Percentiles rank a stretch among this genome's conserved stretches.
Conservation (phyloP, 2,329 filamentous ascomycete species). For the Exophiala sp. region DNA sequence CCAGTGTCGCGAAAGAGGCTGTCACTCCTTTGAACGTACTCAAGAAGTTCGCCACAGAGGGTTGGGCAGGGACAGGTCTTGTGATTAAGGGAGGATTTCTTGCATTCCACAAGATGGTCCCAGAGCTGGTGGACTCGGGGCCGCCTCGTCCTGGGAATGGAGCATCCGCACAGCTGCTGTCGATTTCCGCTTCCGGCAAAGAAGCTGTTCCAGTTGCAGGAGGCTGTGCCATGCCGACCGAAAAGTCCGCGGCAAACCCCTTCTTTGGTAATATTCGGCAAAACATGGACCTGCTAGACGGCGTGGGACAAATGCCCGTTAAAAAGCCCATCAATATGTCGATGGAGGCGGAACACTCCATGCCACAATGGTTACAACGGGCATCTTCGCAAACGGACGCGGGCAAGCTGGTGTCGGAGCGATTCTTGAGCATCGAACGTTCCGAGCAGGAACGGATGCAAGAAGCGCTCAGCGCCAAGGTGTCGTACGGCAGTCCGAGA, state of each 20-base stretch:
- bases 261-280: slow-evolving; percentile 97
- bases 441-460: slow-evolving; percentile 90
- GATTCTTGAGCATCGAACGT: slow-evolving; percentile 77
- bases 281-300: slow-evolving; percentile 89
- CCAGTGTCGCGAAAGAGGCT: slow-evolving; percentile 73
- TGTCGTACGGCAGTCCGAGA: slow-evolving; percentile 48
- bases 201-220: slow-evolving; percentile 74
- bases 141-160: slow-evolving; percentile 34
- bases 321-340: slow-evolving; percentile 53
- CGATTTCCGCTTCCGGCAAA: slow-evolving; percentile 47
- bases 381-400: slow-evolving; percentile 63
- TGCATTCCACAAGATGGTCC: slow-evolving; percentile 62
- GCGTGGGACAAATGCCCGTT: slow-evolving; percentile 72
- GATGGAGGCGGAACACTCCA: slow-evolving; percentile 42
- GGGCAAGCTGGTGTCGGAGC: slow-evolving; percentile 73
- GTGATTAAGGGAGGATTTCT: slow-evolving; percentile 79
- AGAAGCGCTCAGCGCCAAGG: slow-evolving; percentile 61
- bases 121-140: slow-evolving; percentile 56
- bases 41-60: slow-evolving; percentile 85
- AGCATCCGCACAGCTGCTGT: slow-evolving; percentile 44
- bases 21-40: slow-evolving; percentile 75
- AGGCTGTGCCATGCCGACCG: slow-evolving; percentile 71
- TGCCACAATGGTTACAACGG: slow-evolving; percentile 72
- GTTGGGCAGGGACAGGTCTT: slow-evolving; percentile 66
- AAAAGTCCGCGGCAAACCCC: slow-evolving; percentile 66